Evolutionary conservation across 306 rosid genomes (phyloP).

Genomic region (Sphenostylis stenocarpa): DNA sequence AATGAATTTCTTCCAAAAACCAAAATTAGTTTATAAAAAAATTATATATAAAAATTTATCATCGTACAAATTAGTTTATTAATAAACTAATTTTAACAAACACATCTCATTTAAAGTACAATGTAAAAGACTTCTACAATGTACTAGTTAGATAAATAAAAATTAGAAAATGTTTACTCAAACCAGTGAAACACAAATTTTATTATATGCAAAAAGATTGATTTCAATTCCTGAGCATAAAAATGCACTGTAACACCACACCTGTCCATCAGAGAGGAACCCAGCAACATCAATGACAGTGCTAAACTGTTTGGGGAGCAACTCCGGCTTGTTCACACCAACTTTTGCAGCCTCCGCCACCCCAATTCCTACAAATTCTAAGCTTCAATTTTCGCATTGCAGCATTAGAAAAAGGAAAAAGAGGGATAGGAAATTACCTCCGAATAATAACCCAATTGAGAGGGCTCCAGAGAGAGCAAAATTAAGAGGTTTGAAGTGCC

Average conservation of each 20-base stretch:
- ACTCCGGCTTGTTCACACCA: slow-evolving; percentile 89
- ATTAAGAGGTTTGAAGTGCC: slow-evolving; percentile 49
- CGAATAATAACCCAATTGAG: slow-evolving; percentile 59
- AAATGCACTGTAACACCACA: neutral
- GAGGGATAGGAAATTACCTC: slow-evolving; percentile 40
- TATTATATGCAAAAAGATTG: neutral
- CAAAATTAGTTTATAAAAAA: no score
- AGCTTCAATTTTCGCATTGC: neutral
- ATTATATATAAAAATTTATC: no score
- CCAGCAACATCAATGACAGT: slow-evolving; percentile 97
- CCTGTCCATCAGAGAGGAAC: slow-evolving; percentile 97
- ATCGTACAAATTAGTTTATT: no score
- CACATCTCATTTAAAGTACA: no score
- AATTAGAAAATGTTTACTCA: neutral
- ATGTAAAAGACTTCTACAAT: no score
- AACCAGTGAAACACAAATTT: neutral
- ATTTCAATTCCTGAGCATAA: neutral
- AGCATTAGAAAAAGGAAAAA: neutral
- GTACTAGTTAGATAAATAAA: no score
- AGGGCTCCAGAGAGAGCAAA: slow-evolving; percentile 69
- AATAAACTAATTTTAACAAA: no score
- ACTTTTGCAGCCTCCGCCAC: slow-evolving; percentile 76
- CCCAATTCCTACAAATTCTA: slow-evolving; percentile 44
- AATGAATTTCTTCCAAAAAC: no score
- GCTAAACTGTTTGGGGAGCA: slow-evolving; percentile 82